phyloP scores from a whole-genome alignment of 305 asterid genomes.

The Fraxinus angustifolia region DNA sequence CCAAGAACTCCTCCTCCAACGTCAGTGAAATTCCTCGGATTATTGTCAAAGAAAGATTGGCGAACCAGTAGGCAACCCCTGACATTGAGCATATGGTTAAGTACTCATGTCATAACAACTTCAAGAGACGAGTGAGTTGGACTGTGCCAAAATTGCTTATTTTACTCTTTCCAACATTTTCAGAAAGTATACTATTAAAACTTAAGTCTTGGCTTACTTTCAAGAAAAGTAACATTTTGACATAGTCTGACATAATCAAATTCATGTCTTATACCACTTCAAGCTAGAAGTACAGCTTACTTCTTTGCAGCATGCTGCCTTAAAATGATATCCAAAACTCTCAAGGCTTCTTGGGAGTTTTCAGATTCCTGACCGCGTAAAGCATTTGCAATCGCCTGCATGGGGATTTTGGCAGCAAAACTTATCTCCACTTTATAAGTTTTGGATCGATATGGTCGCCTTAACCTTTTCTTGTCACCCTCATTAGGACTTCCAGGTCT shows the following conservation, averaged over 20 bases:
- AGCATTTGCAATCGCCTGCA: slow-evolving; percentile 40
- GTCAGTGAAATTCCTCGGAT: slow-evolving; percentile 37
- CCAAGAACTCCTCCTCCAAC: slow-evolving; percentile 62
- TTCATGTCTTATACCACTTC: not conserved
- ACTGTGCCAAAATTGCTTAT: not conserved
- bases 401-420: slow-evolving; percentile 39
- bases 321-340: slow-evolving; percentile 48
- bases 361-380: slow-evolving; percentile 34
- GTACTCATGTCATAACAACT: not conserved
- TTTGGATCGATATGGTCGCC: slow-evolving; percentile 29
- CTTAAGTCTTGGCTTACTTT: not conserved
- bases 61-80: slow-evolving; percentile 59
- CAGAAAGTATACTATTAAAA: not conserved
- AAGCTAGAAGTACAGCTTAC: slow-evolving; percentile 23
- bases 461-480: slow-evolving; percentile 43
- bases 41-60: slow-evolving; percentile 42
- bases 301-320: slow-evolving; percentile 47
- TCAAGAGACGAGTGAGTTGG: not conserved
- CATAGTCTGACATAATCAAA: not conserved
- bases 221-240: not conserved
- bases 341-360: slow-evolving; percentile 36
- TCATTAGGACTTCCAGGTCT: slow-evolving; percentile 25
- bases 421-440: slow-evolving; percentile 41
- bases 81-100: slow-evolving; percentile 3
- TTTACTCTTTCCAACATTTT: not conserved